These are phyloP conservation scores for Ogataea haglerorum DNA, from an alignment of 805 yeast genomes.

Conservation along the genomic window DNA sequence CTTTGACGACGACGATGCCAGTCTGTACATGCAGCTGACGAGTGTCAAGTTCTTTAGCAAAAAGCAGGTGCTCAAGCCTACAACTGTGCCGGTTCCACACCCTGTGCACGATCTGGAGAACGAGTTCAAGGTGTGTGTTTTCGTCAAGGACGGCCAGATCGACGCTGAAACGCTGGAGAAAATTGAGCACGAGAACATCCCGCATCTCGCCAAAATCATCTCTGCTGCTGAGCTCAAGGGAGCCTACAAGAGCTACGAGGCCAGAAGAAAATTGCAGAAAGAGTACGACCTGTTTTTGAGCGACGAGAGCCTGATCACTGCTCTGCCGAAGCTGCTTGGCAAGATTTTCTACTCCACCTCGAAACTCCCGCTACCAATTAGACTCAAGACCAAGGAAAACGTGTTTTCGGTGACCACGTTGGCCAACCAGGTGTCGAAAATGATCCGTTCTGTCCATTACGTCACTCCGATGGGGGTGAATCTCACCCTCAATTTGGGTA, in stretches of 20 bases:
- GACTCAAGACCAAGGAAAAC: constrained; percentile 34
- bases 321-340: constrained; percentile 82
- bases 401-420: constrained; percentile 47
- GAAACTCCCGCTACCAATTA: constrained; percentile 68
- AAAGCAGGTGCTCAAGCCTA: constrained; percentile 57
- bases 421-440: constrained; percentile 55
- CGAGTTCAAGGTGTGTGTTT: constrained; percentile 55
- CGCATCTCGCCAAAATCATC: constrained; percentile 52
- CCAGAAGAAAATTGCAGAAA: constrained; percentile 67
- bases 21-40: constrained; percentile 58
- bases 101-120: constrained; percentile 42
- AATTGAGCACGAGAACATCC: constrained; percentile 45
- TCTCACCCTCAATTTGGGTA: constrained; percentile 65
- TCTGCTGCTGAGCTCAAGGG: constrained; percentile 76
- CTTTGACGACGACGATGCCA: constrained; percentile 57
- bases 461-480: constrained; percentile 73
- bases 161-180: constrained; percentile 40
- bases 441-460: constrained; percentile 55
- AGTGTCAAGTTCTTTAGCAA: constrained; percentile 62
- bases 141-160: constrained; percentile 62
- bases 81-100: constrained; percentile 44
- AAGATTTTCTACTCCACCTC: constrained; percentile 62
- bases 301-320: constrained; percentile 77
- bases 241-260: constrained; percentile 83
- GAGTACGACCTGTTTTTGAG: constrained; percentile 76